phyloP scores from a whole-genome alignment of 2,329 filamentous ascomycete genomes.

The Colletotrichum filicis region DNA sequence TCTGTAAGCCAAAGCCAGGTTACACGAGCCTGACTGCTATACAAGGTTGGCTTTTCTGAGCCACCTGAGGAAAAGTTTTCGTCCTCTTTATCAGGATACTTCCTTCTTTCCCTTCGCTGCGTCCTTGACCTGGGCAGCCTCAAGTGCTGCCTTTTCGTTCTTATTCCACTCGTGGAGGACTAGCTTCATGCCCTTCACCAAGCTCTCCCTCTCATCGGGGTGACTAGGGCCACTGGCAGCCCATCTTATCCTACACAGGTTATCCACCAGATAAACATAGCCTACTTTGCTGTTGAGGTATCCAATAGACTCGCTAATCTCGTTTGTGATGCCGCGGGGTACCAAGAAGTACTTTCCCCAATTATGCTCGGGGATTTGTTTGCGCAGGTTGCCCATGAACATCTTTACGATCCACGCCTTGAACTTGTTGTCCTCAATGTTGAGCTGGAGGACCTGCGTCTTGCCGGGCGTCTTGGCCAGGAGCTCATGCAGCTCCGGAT shows the following conservation, averaged over 20 bases:
- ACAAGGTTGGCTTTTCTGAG: constrained; percentile 7
- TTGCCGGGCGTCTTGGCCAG: constrained; percentile 64
- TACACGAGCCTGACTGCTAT: not conserved
- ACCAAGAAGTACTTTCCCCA: constrained; percentile 73
- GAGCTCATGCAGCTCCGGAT: constrained; percentile 75
- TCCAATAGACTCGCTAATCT: constrained; percentile 72
- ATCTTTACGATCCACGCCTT: constrained; percentile 69
- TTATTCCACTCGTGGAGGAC: constrained; percentile 69
- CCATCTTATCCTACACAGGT: constrained; percentile 91
- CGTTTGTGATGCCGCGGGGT: constrained; percentile 65
- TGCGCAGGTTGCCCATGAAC: constrained; percentile 65
- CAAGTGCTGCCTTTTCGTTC: constrained; percentile 46
- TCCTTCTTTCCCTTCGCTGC: not conserved
- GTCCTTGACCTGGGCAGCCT: constrained; percentile 10
- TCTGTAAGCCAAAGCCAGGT: constrained; percentile 14
- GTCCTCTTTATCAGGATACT: not conserved
- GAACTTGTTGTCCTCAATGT: constrained; percentile 84
- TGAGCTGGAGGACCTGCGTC: constrained; percentile 83
- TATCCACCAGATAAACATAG: constrained; percentile 92
- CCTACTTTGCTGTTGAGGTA: constrained; percentile 91
- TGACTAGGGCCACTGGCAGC: constrained; percentile 81
- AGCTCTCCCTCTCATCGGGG: constrained; percentile 72
- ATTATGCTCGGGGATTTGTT: constrained; percentile 59
- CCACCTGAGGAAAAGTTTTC: constrained; percentile 9
- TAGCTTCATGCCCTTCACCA: constrained; percentile 72